Conservation (phyloP, 2,329 filamentous ascomycete genomes). For the Fusarium cyanostomum region DNA sequence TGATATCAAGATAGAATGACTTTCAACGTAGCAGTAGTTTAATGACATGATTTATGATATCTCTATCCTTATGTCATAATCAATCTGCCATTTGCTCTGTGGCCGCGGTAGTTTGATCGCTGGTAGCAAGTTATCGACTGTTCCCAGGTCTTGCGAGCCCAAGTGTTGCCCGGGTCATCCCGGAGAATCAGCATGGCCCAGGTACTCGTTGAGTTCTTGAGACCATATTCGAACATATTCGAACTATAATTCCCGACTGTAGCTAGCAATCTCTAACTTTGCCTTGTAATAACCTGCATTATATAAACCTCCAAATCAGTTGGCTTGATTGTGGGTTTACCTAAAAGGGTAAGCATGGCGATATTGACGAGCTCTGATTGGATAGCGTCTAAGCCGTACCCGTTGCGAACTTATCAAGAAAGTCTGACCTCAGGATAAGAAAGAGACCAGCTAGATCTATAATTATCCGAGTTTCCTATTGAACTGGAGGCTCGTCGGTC, state of each 20-base stretch:
- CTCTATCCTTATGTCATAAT: neutral
- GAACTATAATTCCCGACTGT: neutral
- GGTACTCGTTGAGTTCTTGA: neutral
- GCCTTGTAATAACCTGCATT: no score
- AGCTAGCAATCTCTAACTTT: no score
- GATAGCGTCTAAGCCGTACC: no score
- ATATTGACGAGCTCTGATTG: conserved; percentile 13
- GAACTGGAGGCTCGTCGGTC: conserved; percentile 1
- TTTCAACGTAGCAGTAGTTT: neutral
- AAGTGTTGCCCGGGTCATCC: neutral
- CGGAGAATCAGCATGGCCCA: neutral
- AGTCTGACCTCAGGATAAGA: no score
- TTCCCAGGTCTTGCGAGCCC: neutral
- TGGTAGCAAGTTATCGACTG: neutral
- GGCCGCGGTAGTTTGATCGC: neutral
- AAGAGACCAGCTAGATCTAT: neutral
- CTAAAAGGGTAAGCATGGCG: conserved; percentile 13
- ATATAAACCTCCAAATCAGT: neutral
- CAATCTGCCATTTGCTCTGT: neutral
- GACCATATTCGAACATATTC: neutral
- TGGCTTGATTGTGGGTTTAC: conserved; percentile 1
- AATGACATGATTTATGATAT: neutral
- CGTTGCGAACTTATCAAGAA: no score
- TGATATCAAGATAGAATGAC: neutral
- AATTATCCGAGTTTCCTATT: neutral